A percentile compares a stretch with the other conserved stretches of the same genome.
Conservation (phyloP, 345 rosid genomes). For the Aquilaria sinensis region DNA sequence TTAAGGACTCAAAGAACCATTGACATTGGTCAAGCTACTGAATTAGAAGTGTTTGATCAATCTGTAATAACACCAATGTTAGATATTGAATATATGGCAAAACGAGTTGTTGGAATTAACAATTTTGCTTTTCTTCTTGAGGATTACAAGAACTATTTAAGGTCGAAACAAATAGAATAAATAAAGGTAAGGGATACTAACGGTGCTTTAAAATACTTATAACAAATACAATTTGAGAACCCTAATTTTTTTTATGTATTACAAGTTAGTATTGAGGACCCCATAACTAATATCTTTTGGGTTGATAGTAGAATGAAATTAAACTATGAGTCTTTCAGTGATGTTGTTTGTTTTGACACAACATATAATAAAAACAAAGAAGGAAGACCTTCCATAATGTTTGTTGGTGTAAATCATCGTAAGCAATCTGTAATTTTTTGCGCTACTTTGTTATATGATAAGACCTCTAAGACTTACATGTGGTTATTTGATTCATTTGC, state of each 20-base stretch:
- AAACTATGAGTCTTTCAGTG: too few relatives aligned
- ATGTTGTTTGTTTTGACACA: too few relatives aligned
- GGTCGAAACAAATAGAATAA: not conserved
- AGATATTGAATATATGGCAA: too few relatives aligned
- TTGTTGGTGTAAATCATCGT: too few relatives aligned
- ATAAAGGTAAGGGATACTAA: not conserved
- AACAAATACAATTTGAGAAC: not conserved
- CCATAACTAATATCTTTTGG: too few relatives aligned
- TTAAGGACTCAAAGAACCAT: not conserved
- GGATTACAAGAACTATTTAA: not conserved
- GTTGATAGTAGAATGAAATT: too few relatives aligned
- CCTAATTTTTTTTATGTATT: not conserved
- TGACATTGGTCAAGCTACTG: not conserved
- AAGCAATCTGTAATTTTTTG: not conserved
- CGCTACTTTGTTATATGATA: not conserved
- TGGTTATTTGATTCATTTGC: constrained; percentile 2
- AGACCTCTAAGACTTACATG: not conserved
- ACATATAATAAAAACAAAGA: too few relatives aligned
- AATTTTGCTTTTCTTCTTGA: not conserved
- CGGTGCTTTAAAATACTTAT: not conserved
- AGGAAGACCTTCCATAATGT: too few relatives aligned
- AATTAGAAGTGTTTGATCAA: not conserved
- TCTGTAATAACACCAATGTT: not conserved
- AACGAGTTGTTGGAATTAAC: too few relatives aligned
- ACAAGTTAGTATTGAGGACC: not conserved